phyloP scores from a whole-genome alignment of 1,284 basidiomycete genomes.

The Laetiporus sulphureus region DNA sequence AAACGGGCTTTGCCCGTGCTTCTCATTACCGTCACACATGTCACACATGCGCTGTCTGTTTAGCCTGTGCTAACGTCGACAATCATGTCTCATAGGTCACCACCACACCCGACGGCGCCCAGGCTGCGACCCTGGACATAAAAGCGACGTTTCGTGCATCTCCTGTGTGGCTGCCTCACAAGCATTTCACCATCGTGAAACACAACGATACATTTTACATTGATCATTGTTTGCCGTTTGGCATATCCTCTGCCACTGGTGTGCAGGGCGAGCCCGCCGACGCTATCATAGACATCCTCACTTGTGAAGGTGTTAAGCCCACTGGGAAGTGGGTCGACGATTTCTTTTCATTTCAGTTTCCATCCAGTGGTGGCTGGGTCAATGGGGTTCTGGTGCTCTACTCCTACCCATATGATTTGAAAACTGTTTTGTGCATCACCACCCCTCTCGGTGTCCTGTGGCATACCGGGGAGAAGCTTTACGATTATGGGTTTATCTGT shows the following conservation, averaged over 20 bases:
- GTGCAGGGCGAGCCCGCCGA: neutral
- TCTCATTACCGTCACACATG: too few species aligned
- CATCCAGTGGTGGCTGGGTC: too few species aligned
- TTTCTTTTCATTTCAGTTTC: neutral
- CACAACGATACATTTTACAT: neutral
- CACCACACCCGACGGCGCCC: neutral
- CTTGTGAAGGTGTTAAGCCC: neutral
- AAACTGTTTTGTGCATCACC: neutral
- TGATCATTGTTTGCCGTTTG: neutral
- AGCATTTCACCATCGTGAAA: neutral
- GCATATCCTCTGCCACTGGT: neutral
- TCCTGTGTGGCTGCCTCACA: neutral
- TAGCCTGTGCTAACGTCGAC: too few species aligned
- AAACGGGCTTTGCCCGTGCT: too few species aligned
- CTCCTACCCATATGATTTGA: neutral
- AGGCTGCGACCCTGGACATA: neutral
- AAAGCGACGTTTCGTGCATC: neutral
- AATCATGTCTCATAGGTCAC: too few species aligned
- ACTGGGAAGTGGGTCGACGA: neutral
- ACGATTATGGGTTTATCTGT: neutral
- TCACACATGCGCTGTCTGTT: too few species aligned
- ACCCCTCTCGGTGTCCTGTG: neutral
- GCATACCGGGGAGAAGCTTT: neutral
- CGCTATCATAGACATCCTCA: neutral
- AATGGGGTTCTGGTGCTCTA: neutral